A percentile compares a stretch with the other conserved stretches of the same genome.
These are phyloP conservation scores for Alisma plantagoaquatica DNA, from an alignment of 106 monocot genomes.

Conservation along the genomic window DNA sequence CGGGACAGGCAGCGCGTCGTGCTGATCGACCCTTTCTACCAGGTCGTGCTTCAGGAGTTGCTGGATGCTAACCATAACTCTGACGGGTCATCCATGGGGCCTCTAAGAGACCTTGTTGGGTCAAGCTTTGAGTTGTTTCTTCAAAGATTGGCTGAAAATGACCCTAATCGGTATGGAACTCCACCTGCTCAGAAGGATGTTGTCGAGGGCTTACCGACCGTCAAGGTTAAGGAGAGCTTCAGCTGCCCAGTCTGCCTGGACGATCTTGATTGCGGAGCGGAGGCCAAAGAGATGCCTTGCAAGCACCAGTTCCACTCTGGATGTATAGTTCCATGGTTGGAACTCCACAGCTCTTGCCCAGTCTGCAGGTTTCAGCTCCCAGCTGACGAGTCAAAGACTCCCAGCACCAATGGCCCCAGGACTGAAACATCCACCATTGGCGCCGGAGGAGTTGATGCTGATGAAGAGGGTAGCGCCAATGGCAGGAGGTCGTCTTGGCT, in stretches of 20 bases:
- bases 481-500: conserved; percentile 28
- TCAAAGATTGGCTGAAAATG: conserved; percentile 74
- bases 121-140: conserved; percentile 48
- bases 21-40: conserved; percentile 45
- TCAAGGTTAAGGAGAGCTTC: conserved; percentile 34
- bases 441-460: background rate
- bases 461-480: conserved; percentile 2
- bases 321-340: conserved; percentile 81
- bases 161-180: conserved; percentile 54
- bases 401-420: background rate
- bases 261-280: conserved; percentile 40
- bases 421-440: background rate
- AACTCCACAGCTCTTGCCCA: conserved; percentile 79
- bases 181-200: conserved; percentile 64
- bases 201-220: conserved; percentile 54
- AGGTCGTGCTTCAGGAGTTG: conserved; percentile 28
- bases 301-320: conserved; percentile 59
- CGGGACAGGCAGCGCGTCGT: conserved; percentile 32
- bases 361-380: conserved; percentile 78
- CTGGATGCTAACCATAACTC: conserved; percentile 7
- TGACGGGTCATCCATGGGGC: conserved; percentile 8
- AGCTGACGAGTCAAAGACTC: conserved; percentile 26
- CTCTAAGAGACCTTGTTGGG: conserved; percentile 49
- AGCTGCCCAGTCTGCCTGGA: conserved; percentile 74
- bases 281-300: conserved; percentile 71